These are phyloP conservation scores for Cucurbita argyrosperma DNA, from an alignment of 306 rosid species.

Conservation along the genomic window DNA sequence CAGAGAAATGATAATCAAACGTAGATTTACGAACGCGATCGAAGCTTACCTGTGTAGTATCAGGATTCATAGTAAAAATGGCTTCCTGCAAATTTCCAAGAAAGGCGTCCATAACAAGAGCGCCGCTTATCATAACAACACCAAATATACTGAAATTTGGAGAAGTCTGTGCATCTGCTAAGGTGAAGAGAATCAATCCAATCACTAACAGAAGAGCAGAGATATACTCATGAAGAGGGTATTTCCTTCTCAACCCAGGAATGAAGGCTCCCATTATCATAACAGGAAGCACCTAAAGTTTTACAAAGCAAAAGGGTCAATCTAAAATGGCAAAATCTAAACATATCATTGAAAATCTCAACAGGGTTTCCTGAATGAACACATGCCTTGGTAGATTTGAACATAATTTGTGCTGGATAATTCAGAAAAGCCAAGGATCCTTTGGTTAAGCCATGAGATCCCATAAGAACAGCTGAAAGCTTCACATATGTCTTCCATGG, in stretches of 20 bases:
- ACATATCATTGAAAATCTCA: neutral
- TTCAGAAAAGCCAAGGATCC: conserved; percentile 54
- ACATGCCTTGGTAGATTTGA: conserved; percentile 46
- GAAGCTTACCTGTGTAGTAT: conserved; percentile 36
- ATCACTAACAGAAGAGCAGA: conserved; percentile 38
- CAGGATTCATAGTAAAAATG: conserved; percentile 41
- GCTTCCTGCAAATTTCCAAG: conserved; percentile 59
- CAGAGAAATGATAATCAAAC: neutral
- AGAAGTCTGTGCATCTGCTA: conserved; percentile 54
- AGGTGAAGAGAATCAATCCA: conserved; percentile 50
- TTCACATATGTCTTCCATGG: conserved; percentile 50
- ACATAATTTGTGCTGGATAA: conserved; percentile 62
- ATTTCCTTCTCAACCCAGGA: conserved; percentile 56
- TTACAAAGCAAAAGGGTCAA: neutral
- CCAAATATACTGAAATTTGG: conserved; percentile 42
- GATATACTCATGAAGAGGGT: conserved; percentile 37
- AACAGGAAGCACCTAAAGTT: conserved; percentile 43
- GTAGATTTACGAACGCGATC: neutral
- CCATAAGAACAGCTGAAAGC: conserved; percentile 58
- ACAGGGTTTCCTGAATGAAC: neutral
- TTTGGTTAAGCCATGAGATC: conserved; percentile 54
- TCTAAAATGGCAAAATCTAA: neutral
- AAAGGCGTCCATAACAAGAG: conserved; percentile 53
- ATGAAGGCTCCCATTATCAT: conserved; percentile 55
- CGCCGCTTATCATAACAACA: conserved; percentile 40